A percentile compares a stretch with the other conserved stretches of the same genome.
Evolutionary conservation across 176 grass and related monocot genomes (phyloP).

Genomic region (Rhipidocladum racemiflorum): DNA sequence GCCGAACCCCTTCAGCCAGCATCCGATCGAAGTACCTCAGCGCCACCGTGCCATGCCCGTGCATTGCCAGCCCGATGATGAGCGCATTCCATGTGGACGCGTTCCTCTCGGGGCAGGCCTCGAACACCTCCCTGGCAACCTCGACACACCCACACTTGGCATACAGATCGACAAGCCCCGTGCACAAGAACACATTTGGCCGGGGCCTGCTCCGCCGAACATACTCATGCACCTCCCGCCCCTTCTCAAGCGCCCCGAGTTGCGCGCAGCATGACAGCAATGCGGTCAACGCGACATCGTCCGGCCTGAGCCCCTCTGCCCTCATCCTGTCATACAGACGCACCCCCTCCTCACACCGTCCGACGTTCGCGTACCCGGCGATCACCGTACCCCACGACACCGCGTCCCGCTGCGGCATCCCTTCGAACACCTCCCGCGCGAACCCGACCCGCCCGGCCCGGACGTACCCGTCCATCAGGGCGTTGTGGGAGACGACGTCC

Average conservation of each 20-base stretch:
- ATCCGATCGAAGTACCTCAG: constrained; percentile 53
- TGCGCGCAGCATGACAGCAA: constrained; percentile 61
- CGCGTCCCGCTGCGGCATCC: constrained; percentile 47
- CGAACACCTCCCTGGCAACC: constrained; percentile 38
- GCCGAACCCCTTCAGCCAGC: constrained; percentile 28
- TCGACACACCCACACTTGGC: constrained; percentile 53
- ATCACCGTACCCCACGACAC: constrained; percentile 58
- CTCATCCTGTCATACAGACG: constrained; percentile 51
- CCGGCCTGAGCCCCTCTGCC: constrained; percentile 18
- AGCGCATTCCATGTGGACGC: constrained; percentile 65
- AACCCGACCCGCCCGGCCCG: neutral
- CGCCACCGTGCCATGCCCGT: constrained; percentile 38
- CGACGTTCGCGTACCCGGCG: constrained; percentile 21
- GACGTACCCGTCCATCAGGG: constrained; percentile 43
- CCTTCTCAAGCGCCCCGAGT: constrained; percentile 48
- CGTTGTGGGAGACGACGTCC: constrained; percentile 50
- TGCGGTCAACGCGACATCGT: constrained; percentile 46
- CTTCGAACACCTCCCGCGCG: constrained; percentile 37
- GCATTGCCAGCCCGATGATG: constrained; percentile 57
- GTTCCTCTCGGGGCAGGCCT: constrained; percentile 28
- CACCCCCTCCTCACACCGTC: constrained; percentile 26
- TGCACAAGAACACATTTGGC: constrained; percentile 47
- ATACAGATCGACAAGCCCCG: constrained; percentile 57
- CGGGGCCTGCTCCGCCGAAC: constrained; percentile 29
- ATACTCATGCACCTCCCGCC: constrained; percentile 48